Percentiles rank a stretch among this genome's conserved stretches.
phyloP scores from a whole-genome alignment of 257 asterid species.

The Gentiana macrophylla region DNA sequence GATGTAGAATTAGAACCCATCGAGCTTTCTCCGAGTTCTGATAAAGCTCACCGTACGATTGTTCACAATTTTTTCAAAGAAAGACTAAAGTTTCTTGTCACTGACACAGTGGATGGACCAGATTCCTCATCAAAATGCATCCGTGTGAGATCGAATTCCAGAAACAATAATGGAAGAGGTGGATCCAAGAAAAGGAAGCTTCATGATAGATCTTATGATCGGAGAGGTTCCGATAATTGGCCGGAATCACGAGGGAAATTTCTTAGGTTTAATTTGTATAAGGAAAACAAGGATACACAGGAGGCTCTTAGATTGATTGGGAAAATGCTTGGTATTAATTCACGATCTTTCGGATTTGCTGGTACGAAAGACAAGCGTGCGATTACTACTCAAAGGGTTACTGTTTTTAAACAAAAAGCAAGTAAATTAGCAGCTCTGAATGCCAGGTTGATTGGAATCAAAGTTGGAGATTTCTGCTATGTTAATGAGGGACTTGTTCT shows the following conservation, averaged over 20 bases:
- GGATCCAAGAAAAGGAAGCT: constrained; percentile 76
- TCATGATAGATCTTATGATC: constrained; percentile 62
- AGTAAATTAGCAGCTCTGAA: constrained; percentile 73
- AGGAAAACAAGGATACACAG: constrained; percentile 98
- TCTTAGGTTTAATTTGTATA: constrained; percentile 93
- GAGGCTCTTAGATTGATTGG: constrained; percentile 82
- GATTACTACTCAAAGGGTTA: constrained; percentile 88
- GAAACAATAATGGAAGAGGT: constrained; percentile 39
- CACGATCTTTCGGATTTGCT: constrained; percentile 86
- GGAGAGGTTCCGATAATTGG: constrained; percentile 87
- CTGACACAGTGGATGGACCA: constrained; percentile 86
- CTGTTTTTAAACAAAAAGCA: constrained; percentile 86
- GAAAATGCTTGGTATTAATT: constrained; percentile 93
- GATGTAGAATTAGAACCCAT: constrained; percentile 41
- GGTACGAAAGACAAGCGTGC: constrained; percentile 97
- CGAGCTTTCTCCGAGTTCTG: constrained; percentile 71
- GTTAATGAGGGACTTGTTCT: constrained; percentile 83
- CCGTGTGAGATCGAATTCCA: constrained; percentile 67
- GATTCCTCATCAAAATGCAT: constrained; percentile 72
- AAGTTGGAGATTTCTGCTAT: constrained; percentile 92
- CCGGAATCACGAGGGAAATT: constrained; percentile 77
- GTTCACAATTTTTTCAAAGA: constrained; percentile 91
- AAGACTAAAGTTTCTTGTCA: constrained; percentile 69
- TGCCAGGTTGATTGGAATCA: constrained; percentile 68
- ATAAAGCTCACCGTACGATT: constrained; percentile 80